phyloP scores from a whole-genome alignment of 768 basidiomycete species.

The Phaeotremella fagi region DNA sequence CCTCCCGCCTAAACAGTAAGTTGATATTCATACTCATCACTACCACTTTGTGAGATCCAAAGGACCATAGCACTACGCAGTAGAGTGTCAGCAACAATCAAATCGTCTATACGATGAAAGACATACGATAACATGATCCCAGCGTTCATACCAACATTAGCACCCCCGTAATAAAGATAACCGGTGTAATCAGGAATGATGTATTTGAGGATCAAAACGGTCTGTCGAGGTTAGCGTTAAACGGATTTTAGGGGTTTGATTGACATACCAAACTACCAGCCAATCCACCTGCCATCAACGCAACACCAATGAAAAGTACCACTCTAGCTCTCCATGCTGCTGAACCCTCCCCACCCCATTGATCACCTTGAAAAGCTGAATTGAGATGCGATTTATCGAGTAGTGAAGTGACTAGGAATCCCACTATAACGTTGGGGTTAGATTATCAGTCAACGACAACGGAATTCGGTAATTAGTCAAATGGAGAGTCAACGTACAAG shows the following conservation, averaged over 20 bases:
- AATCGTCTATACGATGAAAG: slow-evolving; percentile 14
- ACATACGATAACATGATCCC: slow-evolving; percentile 52
- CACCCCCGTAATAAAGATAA: slow-evolving; percentile 82
- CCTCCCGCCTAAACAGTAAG: slow-evolving; percentile 59
- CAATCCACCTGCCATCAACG: slow-evolving; percentile 92
- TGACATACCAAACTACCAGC: slow-evolving; percentile 97
- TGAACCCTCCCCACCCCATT: slow-evolving; percentile 56
- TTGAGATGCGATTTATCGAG: slow-evolving; percentile 86
- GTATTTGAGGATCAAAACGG: slow-evolving; percentile 85
- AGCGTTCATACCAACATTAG: slow-evolving; percentile 91
- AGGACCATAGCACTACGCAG: slow-evolving; percentile 71
- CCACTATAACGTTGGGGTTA: slow-evolving; percentile 52
- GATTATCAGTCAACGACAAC: neutral
- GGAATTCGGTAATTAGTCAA: neutral
- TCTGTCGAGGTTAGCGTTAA: too few species aligned
- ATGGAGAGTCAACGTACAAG: slow-evolving; percentile 49
- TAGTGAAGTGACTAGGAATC: slow-evolving; percentile 84
- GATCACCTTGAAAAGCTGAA: slow-evolving; percentile 57
- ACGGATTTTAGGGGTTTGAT: too few species aligned
- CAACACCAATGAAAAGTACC: slow-evolving; percentile 90
- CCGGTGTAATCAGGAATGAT: slow-evolving; percentile 67
- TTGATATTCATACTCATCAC: slow-evolving; percentile 89
- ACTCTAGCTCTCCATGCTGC: slow-evolving; percentile 88
- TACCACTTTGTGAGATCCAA: slow-evolving; percentile 83
- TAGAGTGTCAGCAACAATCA: slow-evolving; percentile 10